These are phyloP conservation scores for Ilyonectria sp. DNA, from an alignment of 2,329 filamentous ascomycete genomes.

Conservation along the genomic window DNA sequence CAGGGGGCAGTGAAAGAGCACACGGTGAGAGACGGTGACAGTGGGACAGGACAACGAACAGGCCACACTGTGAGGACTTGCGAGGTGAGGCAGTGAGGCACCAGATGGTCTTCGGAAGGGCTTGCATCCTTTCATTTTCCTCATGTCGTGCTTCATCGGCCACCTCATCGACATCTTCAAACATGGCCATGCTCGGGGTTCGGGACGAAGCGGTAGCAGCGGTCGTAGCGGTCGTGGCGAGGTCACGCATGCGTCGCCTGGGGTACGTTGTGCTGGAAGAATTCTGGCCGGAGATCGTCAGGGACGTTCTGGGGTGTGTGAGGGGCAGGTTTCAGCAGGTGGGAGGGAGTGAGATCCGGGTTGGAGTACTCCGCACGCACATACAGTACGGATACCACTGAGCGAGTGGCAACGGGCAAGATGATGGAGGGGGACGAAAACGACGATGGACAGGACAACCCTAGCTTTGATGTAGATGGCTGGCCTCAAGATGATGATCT, in stretches of 20 bases:
- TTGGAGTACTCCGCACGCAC: background rate
- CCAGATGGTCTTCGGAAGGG: conserved; percentile 8
- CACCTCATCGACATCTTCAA: conserved; percentile 20
- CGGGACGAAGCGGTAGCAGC: conserved; percentile 35
- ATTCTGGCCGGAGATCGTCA: conserved; percentile 42
- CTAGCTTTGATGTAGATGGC: conserved; percentile 11
- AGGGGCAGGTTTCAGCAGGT: conserved; percentile 45
- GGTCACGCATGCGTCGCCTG: conserved; percentile 9
- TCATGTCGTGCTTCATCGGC: conserved; percentile 13
- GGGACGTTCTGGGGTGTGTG: conserved; percentile 41
- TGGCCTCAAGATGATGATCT: conserved; percentile 20
- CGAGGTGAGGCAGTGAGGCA: conserved; percentile 14
- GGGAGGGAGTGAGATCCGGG: conserved; percentile 23
- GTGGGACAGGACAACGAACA: conserved; percentile 4
- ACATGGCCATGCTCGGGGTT: conserved; percentile 30
- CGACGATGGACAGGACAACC: conserved; percentile 1
- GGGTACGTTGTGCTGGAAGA: conserved; percentile 33
- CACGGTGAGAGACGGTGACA: conserved; percentile 8
- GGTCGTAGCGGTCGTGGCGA: conserved; percentile 30
- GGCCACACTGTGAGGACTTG: conserved; percentile 1
- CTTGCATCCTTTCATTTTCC: conserved; percentile 29
- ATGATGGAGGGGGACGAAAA: conserved; percentile 8
- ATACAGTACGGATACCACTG: background rate
- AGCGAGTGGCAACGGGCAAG: conserved; percentile 2
- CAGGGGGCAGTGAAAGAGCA: conserved; percentile 6